These are phyloP conservation scores for Alternaria triticimaculans DNA, from an alignment of 2,329 filamentous ascomycete genomes.

Conservation along the genomic window DNA sequence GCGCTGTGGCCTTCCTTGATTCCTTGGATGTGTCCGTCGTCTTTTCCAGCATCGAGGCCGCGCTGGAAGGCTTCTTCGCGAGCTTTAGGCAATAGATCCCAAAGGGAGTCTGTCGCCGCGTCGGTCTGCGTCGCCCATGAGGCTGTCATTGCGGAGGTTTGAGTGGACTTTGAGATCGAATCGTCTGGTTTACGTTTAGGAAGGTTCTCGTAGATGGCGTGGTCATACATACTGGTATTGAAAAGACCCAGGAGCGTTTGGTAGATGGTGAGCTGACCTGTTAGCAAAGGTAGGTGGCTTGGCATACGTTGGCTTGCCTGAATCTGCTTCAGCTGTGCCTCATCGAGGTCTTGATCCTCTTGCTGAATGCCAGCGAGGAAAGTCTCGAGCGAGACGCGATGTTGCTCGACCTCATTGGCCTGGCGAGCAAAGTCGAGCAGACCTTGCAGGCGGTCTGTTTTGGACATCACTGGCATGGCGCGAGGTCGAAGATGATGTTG, in stretches of 20 bases:
- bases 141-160: background rate
- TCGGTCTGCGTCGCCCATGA: conserved; percentile 2
- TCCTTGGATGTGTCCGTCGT: background rate
- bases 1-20: background rate
- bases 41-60: background rate
- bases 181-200: background rate
- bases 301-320: background rate
- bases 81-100: conserved; percentile 1
- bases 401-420: background rate
- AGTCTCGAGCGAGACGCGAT: background rate
- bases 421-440: background rate
- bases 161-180: background rate
- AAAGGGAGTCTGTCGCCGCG: conserved; percentile 1
- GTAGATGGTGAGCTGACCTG: background rate
- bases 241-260: background rate
- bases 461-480: background rate
- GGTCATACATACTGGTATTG: background rate
- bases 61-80: conserved; percentile 1
- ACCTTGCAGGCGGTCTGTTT: background rate
- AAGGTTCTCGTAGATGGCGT: too few species aligned
- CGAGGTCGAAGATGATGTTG: background rate
- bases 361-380: background rate
- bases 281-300: background rate
- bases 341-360: background rate
- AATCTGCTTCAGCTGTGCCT: background rate